Evolutionary conservation across 1,139 yeast species (phyloP).

Genomic region (Tardiomyces blankii): DNA sequence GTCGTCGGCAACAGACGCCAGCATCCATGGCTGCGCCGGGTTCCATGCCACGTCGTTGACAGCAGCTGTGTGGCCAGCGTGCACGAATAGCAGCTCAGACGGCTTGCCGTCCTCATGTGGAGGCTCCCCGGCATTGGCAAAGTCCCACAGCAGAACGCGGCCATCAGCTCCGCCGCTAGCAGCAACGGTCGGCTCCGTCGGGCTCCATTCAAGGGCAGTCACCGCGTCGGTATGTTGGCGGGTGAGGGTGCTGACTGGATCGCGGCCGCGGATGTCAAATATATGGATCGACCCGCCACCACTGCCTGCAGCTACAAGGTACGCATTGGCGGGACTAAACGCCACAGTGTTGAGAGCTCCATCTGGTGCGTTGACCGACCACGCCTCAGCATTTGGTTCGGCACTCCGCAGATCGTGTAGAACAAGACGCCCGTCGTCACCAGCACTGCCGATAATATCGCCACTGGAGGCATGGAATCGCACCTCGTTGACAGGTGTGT

Average conservation of each 20-base stretch:
- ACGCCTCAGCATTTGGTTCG: not conserved
- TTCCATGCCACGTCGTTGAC: slow-evolving; percentile 89
- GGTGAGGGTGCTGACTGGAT: slow-evolving; percentile 21
- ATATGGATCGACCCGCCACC: slow-evolving; percentile 45
- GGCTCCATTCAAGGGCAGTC: slow-evolving; percentile 36
- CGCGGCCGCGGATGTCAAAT: slow-evolving; percentile 54
- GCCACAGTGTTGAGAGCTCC: slow-evolving; percentile 52
- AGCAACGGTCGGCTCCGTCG: slow-evolving; percentile 35
- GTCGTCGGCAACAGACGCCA: slow-evolving; percentile 82
- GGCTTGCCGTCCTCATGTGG: slow-evolving; percentile 18
- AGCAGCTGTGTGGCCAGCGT: slow-evolving; percentile 83
- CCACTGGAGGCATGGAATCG: slow-evolving; percentile 37
- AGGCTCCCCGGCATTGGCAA: slow-evolving; percentile 26
- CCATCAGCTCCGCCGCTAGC: slow-evolving; percentile 71
- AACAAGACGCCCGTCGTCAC: slow-evolving; percentile 59
- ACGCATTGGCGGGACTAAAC: slow-evolving; percentile 46
- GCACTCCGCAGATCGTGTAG: slow-evolving; percentile 50
- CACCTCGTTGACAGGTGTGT: slow-evolving; percentile 29
- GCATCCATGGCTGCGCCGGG: slow-evolving; percentile 59
- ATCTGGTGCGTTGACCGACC: not conserved
- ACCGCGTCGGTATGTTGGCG: slow-evolving; percentile 48
- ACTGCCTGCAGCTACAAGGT: slow-evolving; percentile 60
- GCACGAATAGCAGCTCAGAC: slow-evolving; percentile 47
- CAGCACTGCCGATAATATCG: slow-evolving; percentile 53
- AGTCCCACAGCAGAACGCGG: slow-evolving; percentile 61